Percentiles rank a stretch among this genome's conserved stretches.
These are phyloP conservation scores for Huntiella abstrusa DNA, from an alignment of 2,329 filamentous ascomycete genomes.

Conservation along the genomic window DNA sequence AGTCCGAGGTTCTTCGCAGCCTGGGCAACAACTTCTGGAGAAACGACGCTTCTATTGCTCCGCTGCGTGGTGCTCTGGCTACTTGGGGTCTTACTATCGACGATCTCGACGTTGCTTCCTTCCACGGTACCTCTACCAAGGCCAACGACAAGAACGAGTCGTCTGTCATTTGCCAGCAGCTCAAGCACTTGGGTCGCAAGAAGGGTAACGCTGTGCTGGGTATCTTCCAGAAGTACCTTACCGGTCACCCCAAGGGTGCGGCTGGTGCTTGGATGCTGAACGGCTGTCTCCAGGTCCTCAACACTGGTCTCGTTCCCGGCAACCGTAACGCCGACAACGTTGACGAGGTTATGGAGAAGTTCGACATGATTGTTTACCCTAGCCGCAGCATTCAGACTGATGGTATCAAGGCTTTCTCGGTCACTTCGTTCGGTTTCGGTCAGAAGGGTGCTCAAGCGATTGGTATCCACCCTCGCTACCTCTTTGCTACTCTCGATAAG, in stretches of 20 bases:
- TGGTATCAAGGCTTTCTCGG: constrained; percentile 93
- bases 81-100: constrained; percentile 98
- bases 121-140: constrained; percentile 96
- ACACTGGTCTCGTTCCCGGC: constrained; percentile 81
- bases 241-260: constrained; percentile 96
- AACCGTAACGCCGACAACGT: constrained; percentile 98
- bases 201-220: constrained; percentile 93
- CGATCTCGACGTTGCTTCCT: constrained; percentile 84
- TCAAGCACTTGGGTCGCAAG: constrained; percentile 80
- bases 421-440: constrained; percentile 97
- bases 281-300: constrained; percentile 86
- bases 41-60: constrained; percentile 79
- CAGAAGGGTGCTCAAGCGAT: constrained; percentile 97
- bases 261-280: constrained; percentile 99
- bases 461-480: constrained; percentile 89
- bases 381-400: constrained; percentile 92
- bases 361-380: constrained; percentile 94
- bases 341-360: constrained; percentile 90
- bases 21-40: constrained; percentile 99
- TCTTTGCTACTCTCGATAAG: constrained; percentile 85
- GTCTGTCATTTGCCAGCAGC: constrained; percentile 88
- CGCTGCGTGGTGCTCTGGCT: constrained; percentile 83
- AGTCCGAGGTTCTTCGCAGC: constrained; percentile 80
- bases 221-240: constrained; percentile 99
- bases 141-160: constrained; percentile 99